These are phyloP conservation scores for Lizonia empirigonia DNA, from an alignment of 2,329 filamentous ascomycete species.

Conservation along the genomic window DNA sequence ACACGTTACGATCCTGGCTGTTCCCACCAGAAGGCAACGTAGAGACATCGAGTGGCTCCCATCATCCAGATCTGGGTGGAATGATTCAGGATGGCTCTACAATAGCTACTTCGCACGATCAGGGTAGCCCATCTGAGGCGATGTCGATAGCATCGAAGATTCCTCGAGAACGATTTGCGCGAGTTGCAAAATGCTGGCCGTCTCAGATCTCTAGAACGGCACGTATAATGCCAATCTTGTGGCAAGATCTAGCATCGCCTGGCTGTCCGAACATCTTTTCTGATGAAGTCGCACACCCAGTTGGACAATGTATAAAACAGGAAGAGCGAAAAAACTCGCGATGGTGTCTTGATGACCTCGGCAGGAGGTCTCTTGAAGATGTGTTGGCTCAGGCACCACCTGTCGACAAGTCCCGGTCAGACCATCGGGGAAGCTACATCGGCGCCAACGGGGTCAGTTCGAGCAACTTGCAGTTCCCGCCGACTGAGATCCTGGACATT, in stretches of 20 bases:
- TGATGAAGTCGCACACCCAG: slow-evolving; percentile 17
- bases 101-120: slow-evolving; percentile 29
- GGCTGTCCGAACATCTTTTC: slow-evolving; percentile 47
- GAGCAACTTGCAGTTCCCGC: slow-evolving; percentile 50
- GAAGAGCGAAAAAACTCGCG: slow-evolving; percentile 36
- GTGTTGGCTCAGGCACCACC: slow-evolving; percentile 35
- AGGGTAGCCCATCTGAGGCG: slow-evolving; percentile 43
- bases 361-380: slow-evolving; percentile 50
- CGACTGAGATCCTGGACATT: slow-evolving; percentile 60
- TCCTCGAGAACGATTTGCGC: slow-evolving; percentile 46
- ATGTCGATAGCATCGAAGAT: slow-evolving; percentile 47
- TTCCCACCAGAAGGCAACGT: slow-evolving; percentile 44
- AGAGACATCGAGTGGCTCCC: slow-evolving; percentile 31
- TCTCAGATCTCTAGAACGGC: slow-evolving; percentile 38
- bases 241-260: slow-evolving; percentile 39
- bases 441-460: slow-evolving; percentile 39
- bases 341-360: slow-evolving; percentile 47
- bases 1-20: slow-evolving; percentile 46
- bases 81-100: slow-evolving; percentile 41
- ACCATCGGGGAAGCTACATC: slow-evolving; percentile 40
- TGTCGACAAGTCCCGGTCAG: slow-evolving; percentile 25
- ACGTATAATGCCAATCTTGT: slow-evolving; percentile 44
- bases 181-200: slow-evolving; percentile 49
- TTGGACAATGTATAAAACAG: background rate
- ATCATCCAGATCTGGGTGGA: slow-evolving; percentile 40